These are phyloP conservation scores for Peronospora destructor DNA, from an alignment of 352 stramenopile species.

Conservation along the genomic window DNA sequence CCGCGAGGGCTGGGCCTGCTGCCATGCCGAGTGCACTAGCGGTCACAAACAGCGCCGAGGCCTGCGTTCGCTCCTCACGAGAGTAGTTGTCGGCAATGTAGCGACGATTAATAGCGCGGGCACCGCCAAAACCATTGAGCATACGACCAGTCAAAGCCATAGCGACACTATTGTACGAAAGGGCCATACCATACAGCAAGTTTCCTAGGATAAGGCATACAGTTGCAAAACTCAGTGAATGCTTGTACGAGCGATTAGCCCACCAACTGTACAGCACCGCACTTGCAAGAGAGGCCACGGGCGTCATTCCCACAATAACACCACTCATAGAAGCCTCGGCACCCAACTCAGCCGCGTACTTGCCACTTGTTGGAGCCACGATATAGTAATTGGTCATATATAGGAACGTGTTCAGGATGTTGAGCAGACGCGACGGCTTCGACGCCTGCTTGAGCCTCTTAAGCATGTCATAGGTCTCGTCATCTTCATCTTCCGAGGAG, in stretches of 20 bases:
- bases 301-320: slow-evolving; percentile 95
- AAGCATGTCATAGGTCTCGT: slow-evolving; percentile 55
- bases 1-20: slow-evolving; percentile 75
- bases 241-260: slow-evolving; percentile 87
- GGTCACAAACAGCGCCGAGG: slow-evolving; percentile 89
- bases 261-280: slow-evolving; percentile 93
- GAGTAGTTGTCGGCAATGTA: slow-evolving; percentile 88
- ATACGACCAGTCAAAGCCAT: slow-evolving; percentile 89
- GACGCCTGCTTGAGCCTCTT: slow-evolving; percentile 41
- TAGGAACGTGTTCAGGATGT: slow-evolving; percentile 92
- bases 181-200: slow-evolving; percentile 78
- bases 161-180: slow-evolving; percentile 68
- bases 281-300: slow-evolving; percentile 90
- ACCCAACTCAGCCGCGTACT: slow-evolving; percentile 88
- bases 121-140: slow-evolving; percentile 90
- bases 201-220: slow-evolving; percentile 83
- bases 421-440: slow-evolving; percentile 81
- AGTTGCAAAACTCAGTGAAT: slow-evolving; percentile 77
- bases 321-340: slow-evolving; percentile 85
- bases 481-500: slow-evolving; percentile 78
- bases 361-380: slow-evolving; percentile 89
- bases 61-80: slow-evolving; percentile 85
- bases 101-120: slow-evolving; percentile 86
- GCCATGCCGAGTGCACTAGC: slow-evolving; percentile 89
- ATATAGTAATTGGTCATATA: slow-evolving; percentile 99